Conservation (phyloP, 2,329 filamentous ascomycete genomes). For the Byssothecium circinans region DNA sequence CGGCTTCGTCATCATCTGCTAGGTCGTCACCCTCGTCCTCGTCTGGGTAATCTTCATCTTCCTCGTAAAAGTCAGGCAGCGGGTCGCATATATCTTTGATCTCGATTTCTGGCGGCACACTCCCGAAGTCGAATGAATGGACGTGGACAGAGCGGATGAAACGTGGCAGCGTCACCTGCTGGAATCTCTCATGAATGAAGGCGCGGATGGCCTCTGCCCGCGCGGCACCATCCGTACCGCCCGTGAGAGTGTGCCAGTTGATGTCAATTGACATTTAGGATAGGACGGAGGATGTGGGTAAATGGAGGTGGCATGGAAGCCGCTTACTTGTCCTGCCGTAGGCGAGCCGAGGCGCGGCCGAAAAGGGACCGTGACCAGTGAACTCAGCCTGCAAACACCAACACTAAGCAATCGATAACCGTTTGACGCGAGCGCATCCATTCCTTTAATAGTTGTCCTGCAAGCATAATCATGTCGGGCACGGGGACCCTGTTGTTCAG, state of each 20-base stretch:
- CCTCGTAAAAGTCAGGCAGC: constrained; percentile 93
- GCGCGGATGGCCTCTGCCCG: constrained; percentile 84
- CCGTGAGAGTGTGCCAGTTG: constrained; percentile 91
- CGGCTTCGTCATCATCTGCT: constrained; percentile 20
- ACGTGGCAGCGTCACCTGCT: constrained; percentile 83
- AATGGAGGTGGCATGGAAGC: constrained; percentile 20
- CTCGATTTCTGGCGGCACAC: constrained; percentile 78
- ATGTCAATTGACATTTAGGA: constrained; percentile 89
- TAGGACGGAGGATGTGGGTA: constrained; percentile 28
- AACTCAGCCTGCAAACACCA: too few species aligned
- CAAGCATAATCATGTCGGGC: background rate
- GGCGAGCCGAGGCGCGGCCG: constrained; percentile 12
- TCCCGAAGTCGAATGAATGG: constrained; percentile 90
- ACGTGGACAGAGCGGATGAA: constrained; percentile 97
- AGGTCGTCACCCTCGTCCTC: constrained; percentile 50
- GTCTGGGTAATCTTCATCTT: constrained; percentile 66
- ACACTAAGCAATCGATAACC: constrained; percentile 1
- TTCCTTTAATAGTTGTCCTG: constrained; percentile 4
- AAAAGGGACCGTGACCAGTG: constrained; percentile 8
- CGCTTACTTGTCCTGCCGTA: constrained; percentile 10
- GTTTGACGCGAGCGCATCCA: background rate
- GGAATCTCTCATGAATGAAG: constrained; percentile 96
- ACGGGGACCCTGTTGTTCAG: background rate
- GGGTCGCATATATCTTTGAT: constrained; percentile 98
- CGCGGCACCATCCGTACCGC: constrained; percentile 80